These are phyloP conservation scores for Astrocystis sublimbata DNA, from an alignment of 495 filamentous ascomycete species.

Conservation along the genomic window DNA sequence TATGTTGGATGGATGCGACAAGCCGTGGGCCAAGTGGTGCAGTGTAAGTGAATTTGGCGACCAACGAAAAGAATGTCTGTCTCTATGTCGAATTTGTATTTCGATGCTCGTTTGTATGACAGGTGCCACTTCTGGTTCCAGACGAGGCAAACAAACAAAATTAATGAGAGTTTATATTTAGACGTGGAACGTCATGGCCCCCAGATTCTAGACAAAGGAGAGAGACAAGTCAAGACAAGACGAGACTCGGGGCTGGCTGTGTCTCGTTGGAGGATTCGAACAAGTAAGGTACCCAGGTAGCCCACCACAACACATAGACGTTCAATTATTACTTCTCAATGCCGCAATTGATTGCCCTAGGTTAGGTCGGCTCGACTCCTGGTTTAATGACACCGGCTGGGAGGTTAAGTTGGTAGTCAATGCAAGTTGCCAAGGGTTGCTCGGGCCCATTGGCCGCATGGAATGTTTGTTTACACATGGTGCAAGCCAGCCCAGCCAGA, in stretches of 20 bases:
- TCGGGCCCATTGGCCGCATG: conserved; percentile 3
- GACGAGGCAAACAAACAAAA: background rate
- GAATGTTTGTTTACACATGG: conserved; percentile 20
- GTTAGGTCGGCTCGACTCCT: conserved; percentile 15
- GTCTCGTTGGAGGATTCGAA: background rate
- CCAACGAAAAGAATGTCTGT: background rate
- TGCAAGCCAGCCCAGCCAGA: no score
- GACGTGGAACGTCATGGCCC: conserved; percentile 7
- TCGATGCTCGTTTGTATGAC: background rate
- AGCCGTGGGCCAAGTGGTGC: conserved; percentile 7
- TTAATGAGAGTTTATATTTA: background rate
- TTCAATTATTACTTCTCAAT: background rate
- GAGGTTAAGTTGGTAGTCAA: no score
- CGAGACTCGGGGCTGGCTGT: no score
- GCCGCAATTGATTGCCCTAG: conserved; percentile 2
- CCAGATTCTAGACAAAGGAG: background rate
- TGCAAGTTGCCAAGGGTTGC: conserved; percentile 11
- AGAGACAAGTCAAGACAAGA: no score
- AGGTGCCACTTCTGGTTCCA: conserved; percentile 6
- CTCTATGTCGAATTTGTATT: background rate
- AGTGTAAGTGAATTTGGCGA: background rate
- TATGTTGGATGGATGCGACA: background rate
- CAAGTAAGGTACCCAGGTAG: no score
- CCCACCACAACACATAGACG: conserved; percentile 1
- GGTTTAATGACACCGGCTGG: background rate